These are phyloP conservation scores for Arachis hypogaea DNA, from an alignment of 306 rosid genomes.

Conservation along the genomic window DNA sequence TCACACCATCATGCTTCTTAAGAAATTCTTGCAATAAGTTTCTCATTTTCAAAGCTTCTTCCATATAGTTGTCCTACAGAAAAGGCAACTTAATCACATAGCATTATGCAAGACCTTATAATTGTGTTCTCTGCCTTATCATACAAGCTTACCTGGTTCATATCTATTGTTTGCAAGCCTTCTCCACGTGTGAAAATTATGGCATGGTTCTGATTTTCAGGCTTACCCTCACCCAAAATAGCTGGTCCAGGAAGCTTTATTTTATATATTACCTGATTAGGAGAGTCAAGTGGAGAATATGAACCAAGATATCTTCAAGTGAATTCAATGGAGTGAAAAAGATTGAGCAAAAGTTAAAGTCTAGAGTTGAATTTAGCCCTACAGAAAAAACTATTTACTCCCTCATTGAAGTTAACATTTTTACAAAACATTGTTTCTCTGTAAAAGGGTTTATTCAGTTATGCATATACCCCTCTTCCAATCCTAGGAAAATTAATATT, in stretches of 20 bases:
- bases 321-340: constrained; percentile 1
- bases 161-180: constrained; percentile 95
- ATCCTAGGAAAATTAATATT: not conserved
- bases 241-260: constrained; percentile 99
- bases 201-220: constrained; percentile 98
- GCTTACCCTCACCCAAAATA: constrained; percentile 96
- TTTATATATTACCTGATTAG: constrained; percentile 77
- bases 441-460: not conserved
- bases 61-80: constrained; percentile 91
- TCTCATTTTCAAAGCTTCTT: constrained; percentile 98
- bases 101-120: constrained; percentile 21
- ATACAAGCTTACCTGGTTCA: constrained; percentile 80
- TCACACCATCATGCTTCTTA: constrained; percentile 85
- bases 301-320: constrained; percentile 16
- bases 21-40: constrained; percentile 94
- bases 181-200: constrained; percentile 95
- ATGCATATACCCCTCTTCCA: not conserved
- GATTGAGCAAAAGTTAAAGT: not conserved
- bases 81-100: constrained; percentile 26
- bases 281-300: constrained; percentile 30
- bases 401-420: not conserved
- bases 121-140: constrained; percentile 6
- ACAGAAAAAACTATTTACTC: constrained; percentile 1
- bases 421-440: constrained; percentile 15
- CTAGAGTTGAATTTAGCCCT: constrained; percentile 15